A percentile compares a stretch with the other conserved stretches of the same genome.
Evolutionary conservation across 164 flowering plant genomes (phyloP).

Genomic region (Pachysandra terminalis): DNA sequence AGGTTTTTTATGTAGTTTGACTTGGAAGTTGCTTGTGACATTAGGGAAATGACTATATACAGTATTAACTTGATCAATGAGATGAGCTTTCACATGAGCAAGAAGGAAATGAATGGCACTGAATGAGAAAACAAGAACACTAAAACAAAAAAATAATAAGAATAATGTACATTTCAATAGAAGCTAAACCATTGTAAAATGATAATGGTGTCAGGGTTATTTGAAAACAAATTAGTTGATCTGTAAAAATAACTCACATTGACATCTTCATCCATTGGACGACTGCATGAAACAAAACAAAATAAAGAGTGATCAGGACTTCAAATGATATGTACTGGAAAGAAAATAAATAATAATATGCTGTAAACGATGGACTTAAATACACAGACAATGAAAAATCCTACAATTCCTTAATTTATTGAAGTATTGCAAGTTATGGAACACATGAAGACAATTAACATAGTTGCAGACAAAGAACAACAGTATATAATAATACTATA

Average conservation of each 20-base stretch:
- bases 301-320: not conserved
- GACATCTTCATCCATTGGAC: slow-evolving; percentile 58
- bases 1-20: no score
- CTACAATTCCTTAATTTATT: not conserved
- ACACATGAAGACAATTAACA: no score
- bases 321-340: not conserved
- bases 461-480: no score
- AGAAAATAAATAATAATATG: not conserved
- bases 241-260: slow-evolving; percentile 30
- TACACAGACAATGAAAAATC: not conserved
- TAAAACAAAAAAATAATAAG: no score
- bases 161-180: not conserved
- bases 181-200: not conserved
- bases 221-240: not conserved
- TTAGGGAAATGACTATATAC: no score
- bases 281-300: slow-evolving; percentile 26
- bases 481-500: no score
- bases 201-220: not conserved
- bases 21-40: no score
- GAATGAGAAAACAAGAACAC: not conserved
- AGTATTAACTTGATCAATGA: no score
- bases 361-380: not conserved
- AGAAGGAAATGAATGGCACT: no score
- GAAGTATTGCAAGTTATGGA: not conserved
- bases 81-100: no score